Evolutionary conservation across 2,329 filamentous ascomycete genomes (phyloP).

Genomic region (Colletotrichum sp.): DNA sequence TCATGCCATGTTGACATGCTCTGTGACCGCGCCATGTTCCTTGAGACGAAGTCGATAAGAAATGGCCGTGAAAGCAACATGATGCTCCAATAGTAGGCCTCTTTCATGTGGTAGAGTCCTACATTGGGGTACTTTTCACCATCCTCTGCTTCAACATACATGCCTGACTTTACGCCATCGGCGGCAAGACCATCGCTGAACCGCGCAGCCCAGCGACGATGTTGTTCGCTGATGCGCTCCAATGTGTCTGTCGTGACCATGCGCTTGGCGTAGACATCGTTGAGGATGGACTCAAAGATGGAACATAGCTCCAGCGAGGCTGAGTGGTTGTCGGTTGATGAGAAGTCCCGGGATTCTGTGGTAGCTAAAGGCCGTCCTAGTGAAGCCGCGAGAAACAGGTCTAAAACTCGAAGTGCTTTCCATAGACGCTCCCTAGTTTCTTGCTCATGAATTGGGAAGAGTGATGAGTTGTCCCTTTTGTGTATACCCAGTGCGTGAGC

Average conservation of each 20-base stretch:
- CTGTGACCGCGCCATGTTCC: neutral
- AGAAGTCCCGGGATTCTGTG: constrained; percentile 29
- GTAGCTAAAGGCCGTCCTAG: constrained; percentile 37
- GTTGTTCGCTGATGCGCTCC: constrained; percentile 29
- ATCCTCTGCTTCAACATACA: constrained; percentile 15
- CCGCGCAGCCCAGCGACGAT: constrained; percentile 28
- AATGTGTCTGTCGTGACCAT: constrained; percentile 29
- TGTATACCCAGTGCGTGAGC: constrained; percentile 38
- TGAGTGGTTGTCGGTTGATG: constrained; percentile 25
- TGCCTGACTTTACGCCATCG: constrained; percentile 21
- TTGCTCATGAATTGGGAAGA: constrained; percentile 29
- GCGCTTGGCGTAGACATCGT: constrained; percentile 36
- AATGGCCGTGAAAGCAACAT: constrained; percentile 41
- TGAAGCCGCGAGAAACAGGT: constrained; percentile 37
- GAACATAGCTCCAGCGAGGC: constrained; percentile 35
- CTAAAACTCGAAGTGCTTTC: constrained; percentile 35
- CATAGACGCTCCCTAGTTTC: constrained; percentile 33
- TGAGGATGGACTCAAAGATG: constrained; percentile 40
- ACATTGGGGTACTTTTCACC: constrained; percentile 27
- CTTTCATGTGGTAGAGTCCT: constrained; percentile 35
- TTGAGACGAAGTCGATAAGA: constrained; percentile 32
- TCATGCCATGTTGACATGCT: neutral
- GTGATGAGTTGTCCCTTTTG: constrained; percentile 28
- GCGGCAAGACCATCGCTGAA: constrained; percentile 21
- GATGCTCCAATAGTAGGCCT: constrained; percentile 42